phyloP scores from a whole-genome alignment of 345 rosid genomes.

The Lenwebbia sp. region DNA sequence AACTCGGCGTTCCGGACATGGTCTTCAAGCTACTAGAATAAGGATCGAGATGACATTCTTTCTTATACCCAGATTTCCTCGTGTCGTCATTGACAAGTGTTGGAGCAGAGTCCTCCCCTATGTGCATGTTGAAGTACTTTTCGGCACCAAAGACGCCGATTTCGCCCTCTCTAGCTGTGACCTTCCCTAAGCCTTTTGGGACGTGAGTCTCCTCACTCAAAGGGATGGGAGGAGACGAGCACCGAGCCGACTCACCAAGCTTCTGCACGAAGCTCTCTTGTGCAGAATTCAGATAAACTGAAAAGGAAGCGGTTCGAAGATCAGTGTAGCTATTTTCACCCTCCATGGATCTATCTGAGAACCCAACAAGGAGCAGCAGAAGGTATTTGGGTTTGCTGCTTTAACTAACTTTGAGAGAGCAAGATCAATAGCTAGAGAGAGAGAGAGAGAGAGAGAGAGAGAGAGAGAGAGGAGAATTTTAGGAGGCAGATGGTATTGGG shows the following conservation, averaged over 20 bases:
- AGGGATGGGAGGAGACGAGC: slow-evolving; percentile 8
- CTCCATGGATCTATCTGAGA: slow-evolving; percentile 10
- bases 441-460: neutral
- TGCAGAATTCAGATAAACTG: slow-evolving; percentile 15
- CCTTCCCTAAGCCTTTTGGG: slow-evolving; percentile 9
- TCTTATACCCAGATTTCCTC: neutral
- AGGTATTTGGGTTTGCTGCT: neutral
- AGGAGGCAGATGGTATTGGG: neutral
- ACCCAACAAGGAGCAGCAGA: neutral
- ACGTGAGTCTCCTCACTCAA: slow-evolving; percentile 9
- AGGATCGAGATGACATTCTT: slow-evolving; percentile 12
- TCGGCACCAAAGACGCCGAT: slow-evolving; percentile 45
- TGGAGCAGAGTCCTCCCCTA: slow-evolving; percentile 11
- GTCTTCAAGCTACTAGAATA: slow-evolving; percentile 6
- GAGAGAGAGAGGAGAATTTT: neutral
- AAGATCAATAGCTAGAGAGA: neutral
- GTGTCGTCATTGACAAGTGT: neutral
- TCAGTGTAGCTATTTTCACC: slow-evolving; percentile 5
- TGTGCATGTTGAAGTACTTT: slow-evolving; percentile 38
- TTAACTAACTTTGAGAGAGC: neutral
- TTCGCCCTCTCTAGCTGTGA: slow-evolving; percentile 20
- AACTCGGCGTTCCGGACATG: slow-evolving; percentile 34
- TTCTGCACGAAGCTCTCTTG: slow-evolving; percentile 20
- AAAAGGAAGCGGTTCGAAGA: slow-evolving; percentile 28
- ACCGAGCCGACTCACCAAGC: slow-evolving; percentile 14